A percentile compares a stretch with the other conserved stretches of the same genome.
These are phyloP conservation scores for Penicillium mononematosum DNA, from an alignment of 495 filamentous ascomycete genomes.

Conservation along the genomic window DNA sequence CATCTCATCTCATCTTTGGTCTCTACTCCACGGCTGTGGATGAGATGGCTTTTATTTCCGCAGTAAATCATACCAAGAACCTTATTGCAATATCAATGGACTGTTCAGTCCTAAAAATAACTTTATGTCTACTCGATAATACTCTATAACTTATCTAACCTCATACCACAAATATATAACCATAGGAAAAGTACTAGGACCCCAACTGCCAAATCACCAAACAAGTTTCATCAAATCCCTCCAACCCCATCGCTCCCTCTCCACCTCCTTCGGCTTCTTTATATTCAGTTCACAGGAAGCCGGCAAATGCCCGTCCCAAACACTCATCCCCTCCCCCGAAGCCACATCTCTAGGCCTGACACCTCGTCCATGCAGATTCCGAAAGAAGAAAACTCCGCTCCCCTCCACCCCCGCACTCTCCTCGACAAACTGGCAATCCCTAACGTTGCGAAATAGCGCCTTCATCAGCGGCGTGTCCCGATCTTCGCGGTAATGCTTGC, in stretches of 20 bases:
- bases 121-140: neutral
- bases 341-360: neutral
- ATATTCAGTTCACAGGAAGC: neutral
- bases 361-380: neutral
- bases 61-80: neutral
- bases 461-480: neutral
- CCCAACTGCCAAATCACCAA: neutral
- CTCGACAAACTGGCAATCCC: neutral
- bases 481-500: neutral
- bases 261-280: neutral
- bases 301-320: neutral
- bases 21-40: neutral
- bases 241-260: neutral
- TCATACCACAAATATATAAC: too few relatives aligned
- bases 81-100: neutral
- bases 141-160: neutral
- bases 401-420: neutral
- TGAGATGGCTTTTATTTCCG: neutral
- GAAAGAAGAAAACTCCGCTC: neutral
- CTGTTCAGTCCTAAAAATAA: neutral
- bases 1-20: neutral
- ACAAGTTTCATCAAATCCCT: neutral
- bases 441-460: neutral
- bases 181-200: neutral
- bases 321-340: neutral